These are phyloP conservation scores for Heracleum sosnowskyi DNA, from an alignment of 129 eudicot species.

Conservation along the genomic window DNA sequence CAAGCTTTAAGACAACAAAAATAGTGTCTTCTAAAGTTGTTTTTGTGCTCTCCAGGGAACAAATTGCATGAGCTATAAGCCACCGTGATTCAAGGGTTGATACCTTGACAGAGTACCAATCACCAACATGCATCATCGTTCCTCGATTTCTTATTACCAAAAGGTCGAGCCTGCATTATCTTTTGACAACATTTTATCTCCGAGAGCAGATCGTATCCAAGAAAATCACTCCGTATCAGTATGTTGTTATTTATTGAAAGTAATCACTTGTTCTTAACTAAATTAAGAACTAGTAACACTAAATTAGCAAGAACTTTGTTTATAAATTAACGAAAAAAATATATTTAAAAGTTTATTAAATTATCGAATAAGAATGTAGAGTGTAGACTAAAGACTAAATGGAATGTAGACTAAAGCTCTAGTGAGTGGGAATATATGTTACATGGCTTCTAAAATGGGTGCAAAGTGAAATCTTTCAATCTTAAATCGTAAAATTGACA, in stretches of 20 bases:
- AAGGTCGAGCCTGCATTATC: not conserved
- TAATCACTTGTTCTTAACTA: too few species aligned
- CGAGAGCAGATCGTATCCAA: not conserved
- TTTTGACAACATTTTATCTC: not conserved
- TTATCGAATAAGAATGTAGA: too few species aligned
- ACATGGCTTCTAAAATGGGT: too few species aligned
- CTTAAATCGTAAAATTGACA: too few species aligned
- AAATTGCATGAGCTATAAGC: not conserved
- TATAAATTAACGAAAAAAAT: too few species aligned
- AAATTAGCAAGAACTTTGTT: not conserved
- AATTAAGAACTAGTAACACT: not conserved
- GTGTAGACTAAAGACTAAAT: not conserved
- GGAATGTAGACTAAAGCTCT: not conserved
- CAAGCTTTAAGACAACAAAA: constrained; percentile 1
- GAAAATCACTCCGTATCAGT: not conserved
- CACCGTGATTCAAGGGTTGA: not conserved
- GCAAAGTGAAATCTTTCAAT: too few species aligned
- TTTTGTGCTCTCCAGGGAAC: not conserved
- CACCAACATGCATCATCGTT: not conserved
- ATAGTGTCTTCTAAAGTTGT: not conserved
- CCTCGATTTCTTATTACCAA: not conserved
- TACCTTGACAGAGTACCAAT: not conserved
- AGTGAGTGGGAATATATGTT: not conserved
- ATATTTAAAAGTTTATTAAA: too few species aligned
- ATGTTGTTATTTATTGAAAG: not conserved